A percentile compares a stretch with the other conserved stretches of the same genome.
Evolutionary conservation across 805 yeast genomes (phyloP).

Genomic region (Monosporozyma servazzii): DNA sequence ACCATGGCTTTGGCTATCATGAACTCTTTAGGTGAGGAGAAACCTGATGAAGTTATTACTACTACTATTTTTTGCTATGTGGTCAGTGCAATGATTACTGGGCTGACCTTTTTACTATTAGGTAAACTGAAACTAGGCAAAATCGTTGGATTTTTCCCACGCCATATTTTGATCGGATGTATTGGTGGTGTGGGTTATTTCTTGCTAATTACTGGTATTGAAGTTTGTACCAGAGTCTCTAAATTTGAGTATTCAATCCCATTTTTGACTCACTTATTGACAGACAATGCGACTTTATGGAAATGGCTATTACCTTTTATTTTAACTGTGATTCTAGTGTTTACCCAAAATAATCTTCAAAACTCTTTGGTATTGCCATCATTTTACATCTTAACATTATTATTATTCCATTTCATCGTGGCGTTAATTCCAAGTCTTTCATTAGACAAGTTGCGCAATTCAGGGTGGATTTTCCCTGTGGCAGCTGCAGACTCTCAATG

Average conservation of each 20-base stretch:
- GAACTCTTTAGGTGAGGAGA: slow-evolving; percentile 29
- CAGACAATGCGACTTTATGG: slow-evolving; percentile 34
- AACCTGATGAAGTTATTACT: slow-evolving; percentile 58
- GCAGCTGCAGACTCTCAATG: slow-evolving; percentile 63
- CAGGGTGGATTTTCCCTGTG: slow-evolving; percentile 74
- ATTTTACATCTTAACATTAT: slow-evolving; percentile 65
- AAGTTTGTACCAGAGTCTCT: slow-evolving; percentile 76
- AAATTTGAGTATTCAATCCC: slow-evolving; percentile 54
- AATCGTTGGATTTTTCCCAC: slow-evolving; percentile 88
- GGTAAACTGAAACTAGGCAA: slow-evolving; percentile 79
- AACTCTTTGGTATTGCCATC: slow-evolving; percentile 73
- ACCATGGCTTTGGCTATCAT: slow-evolving; percentile 78
- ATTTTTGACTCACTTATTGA: slow-evolving; percentile 41
- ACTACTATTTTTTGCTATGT: slow-evolving; percentile 86
- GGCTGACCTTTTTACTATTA: slow-evolving; percentile 62
- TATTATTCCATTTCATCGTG: slow-evolving; percentile 59
- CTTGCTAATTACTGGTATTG: slow-evolving; percentile 79
- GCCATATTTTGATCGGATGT: slow-evolving; percentile 93
- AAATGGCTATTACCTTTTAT: slow-evolving; percentile 66
- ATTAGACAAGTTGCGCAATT: slow-evolving; percentile 49
- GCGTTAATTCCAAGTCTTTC: slow-evolving; percentile 57
- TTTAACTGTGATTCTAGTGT: slow-evolving; percentile 51
- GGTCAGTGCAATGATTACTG: slow-evolving; percentile 75
- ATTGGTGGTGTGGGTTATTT: slow-evolving; percentile 98
- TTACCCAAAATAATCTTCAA: slow-evolving; percentile 50